These are phyloP conservation scores for Apiotrichum siamense DNA, from an alignment of 1,284 basidiomycete genomes.

Conservation along the genomic window DNA sequence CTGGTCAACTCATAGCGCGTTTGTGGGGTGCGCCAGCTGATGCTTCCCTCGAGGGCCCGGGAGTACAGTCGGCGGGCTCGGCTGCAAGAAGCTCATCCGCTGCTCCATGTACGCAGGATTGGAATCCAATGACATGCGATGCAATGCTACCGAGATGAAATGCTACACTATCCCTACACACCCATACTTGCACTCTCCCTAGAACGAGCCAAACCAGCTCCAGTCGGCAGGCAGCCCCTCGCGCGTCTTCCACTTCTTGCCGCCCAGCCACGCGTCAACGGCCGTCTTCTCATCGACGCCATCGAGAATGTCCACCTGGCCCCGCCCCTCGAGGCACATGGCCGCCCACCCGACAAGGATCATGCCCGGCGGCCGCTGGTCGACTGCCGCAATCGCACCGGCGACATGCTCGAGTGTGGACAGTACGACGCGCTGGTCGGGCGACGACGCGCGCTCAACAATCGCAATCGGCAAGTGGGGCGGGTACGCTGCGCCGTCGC, in stretches of 20 bases:
- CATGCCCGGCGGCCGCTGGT: slow-evolving; percentile 92
- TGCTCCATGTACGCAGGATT: too few relatives aligned
- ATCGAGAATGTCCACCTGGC: slow-evolving; percentile 52
- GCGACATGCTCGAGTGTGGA: slow-evolving; percentile 72
- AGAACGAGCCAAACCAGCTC: slow-evolving; percentile 5
- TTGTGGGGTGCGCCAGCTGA: too few relatives aligned
- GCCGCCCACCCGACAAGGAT: slow-evolving; percentile 86
- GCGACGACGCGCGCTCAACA: slow-evolving; percentile 84
- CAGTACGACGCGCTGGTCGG: slow-evolving; percentile 79
- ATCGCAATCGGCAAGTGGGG: slow-evolving; percentile 76
- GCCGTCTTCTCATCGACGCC: slow-evolving; percentile 39
- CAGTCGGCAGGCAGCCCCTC: slow-evolving; percentile 28
- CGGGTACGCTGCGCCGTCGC: slow-evolving; percentile 64
- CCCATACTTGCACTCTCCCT: not conserved
- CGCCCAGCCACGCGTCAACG: slow-evolving; percentile 37
- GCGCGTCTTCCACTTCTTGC: slow-evolving; percentile 27
- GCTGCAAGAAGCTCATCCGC: too few relatives aligned
- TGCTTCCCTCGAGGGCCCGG: too few relatives aligned
- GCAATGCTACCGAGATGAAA: not conserved
- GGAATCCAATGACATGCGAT: not conserved
- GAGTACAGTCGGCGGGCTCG: too few relatives aligned
- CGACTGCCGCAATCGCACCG: slow-evolving; percentile 66
- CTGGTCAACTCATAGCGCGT: too few relatives aligned
- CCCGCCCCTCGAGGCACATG: slow-evolving; percentile 52
- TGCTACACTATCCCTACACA: too few relatives aligned